Base-by-base conservation (phyloP, 1,284 basidiomycete genomes). In the Inonotus hispidus region DNA sequence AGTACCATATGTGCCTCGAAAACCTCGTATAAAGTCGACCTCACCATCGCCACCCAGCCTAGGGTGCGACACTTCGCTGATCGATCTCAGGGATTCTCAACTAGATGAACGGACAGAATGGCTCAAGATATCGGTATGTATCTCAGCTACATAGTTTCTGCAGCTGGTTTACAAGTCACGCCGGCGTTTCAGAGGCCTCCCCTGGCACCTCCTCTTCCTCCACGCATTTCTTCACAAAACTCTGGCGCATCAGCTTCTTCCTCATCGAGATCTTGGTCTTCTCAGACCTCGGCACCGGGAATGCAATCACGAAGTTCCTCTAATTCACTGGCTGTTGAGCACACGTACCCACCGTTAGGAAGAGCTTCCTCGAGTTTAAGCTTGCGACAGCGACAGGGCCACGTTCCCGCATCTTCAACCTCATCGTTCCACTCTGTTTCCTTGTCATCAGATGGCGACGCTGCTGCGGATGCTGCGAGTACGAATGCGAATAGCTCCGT, bases 71-170 rank as follows among this genome's bases (percentile, higher is more conserved):
- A 76, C 83, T 0, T 89, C 88, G 38, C 74, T 88, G 59, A 80
- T 88, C 65, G 88, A 90, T 73, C 76, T 90, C 61, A 82, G 81
- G 64, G 87, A 90, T 69, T 90, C 88, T 87, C 79, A 88, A 59
- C 75, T 88, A 59, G 87, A 87, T 56, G 85, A 87, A 66, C 83
- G 81, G 6, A 73, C 77, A 58, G 62, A 68, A 61, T 50, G 66
- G 46, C 27, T 52, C 16, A 52, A 52, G 60, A 66, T 54, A 60
- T 50, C 55, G 38, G 60, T 62, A 39, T 45, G 55, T 47, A n/a
- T 52, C 39, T 37, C 32, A 10, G 3, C 32, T 11, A 19, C 14
- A 25, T 35, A 39, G 19, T 45, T 14, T 38, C 27, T 25, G 23
- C 8, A n/a, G 37, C 53, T 35, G 27, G 25, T 19, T 49, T 23